Percentiles rank a stretch among this genome's conserved stretches.
Conservation (phyloP, 176 grass and related monocot genomes). For the Musa beccarii region DNA sequence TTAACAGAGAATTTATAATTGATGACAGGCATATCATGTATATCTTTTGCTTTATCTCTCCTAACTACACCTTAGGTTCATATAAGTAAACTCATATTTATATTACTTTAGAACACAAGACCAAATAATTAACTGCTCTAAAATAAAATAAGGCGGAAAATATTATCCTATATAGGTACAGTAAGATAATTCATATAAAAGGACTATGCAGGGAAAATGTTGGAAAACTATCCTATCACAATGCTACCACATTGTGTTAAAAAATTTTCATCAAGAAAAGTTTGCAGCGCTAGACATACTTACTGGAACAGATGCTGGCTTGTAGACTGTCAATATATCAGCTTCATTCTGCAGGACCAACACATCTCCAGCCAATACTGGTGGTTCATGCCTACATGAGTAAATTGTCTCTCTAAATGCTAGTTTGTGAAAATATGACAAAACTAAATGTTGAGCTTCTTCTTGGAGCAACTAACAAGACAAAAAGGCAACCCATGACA, state of each 20-base stretch:
- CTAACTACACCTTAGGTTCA: background rate
- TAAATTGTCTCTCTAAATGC: background rate
- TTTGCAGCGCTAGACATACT: slow-evolving; percentile 20
- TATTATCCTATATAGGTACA: background rate
- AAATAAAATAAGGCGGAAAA: background rate
- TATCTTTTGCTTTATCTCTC: background rate
- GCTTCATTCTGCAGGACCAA: slow-evolving; percentile 65
- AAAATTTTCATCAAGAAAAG: background rate
- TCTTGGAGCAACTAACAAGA: too few species aligned
- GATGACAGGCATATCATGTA: background rate
- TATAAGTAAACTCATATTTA: background rate
- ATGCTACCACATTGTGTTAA: background rate
- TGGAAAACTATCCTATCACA: background rate
- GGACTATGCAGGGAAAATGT: background rate
- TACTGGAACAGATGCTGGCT: slow-evolving; percentile 90
- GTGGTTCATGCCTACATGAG: slow-evolving; percentile 69
- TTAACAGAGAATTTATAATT: background rate
- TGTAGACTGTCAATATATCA: slow-evolving; percentile 86
- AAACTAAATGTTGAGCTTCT: background rate
- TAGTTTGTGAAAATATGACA: background rate
- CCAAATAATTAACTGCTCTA: background rate
- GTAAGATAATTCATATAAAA: background rate
- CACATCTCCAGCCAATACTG: slow-evolving; percentile 67
- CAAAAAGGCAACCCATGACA: too few species aligned
- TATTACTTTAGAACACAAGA: background rate